These are phyloP conservation scores for Cnidoscolus chayamansa DNA, from an alignment of 441 rosid genomes.

Conservation along the genomic window DNA sequence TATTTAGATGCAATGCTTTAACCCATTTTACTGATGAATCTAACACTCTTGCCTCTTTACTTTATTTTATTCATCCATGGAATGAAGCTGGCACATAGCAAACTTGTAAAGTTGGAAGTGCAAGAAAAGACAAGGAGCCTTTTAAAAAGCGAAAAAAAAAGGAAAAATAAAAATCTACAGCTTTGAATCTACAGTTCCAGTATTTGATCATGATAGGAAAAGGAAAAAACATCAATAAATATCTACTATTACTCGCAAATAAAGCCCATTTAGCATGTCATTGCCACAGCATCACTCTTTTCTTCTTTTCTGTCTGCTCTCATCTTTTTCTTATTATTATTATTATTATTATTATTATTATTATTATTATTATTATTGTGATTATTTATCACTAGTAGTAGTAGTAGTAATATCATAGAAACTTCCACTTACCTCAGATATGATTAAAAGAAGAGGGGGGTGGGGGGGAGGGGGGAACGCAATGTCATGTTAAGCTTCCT, in stretches of 20 bases:
- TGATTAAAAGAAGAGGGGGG: not conserved
- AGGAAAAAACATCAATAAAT: too few relatives aligned
- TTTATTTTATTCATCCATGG: too few relatives aligned
- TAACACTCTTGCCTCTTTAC: not conserved
- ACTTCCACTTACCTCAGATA: not conserved
- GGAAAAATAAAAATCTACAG: too few relatives aligned
- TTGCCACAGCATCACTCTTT: not conserved
- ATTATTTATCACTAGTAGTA: too few relatives aligned
- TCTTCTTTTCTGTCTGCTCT: not conserved
- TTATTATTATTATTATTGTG: too few relatives aligned
- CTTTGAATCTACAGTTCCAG: too few relatives aligned
- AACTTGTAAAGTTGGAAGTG: not conserved
- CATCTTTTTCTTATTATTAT: not conserved
- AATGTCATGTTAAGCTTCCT: not conserved
- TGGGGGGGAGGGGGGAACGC: too few relatives aligned
- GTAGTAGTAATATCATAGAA: not conserved
- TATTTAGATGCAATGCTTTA: not conserved
- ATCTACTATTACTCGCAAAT: not conserved
- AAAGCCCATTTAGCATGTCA: not conserved
- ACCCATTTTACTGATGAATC: not conserved
- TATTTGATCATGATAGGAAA: too few relatives aligned
- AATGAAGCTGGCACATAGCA: not conserved
- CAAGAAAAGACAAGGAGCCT: not conserved
- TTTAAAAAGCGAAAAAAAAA: too few relatives aligned
- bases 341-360: too few relatives aligned